These are phyloP conservation scores for Volutella citrinella DNA, from an alignment of 2,329 filamentous ascomycete species.

Conservation along the genomic window DNA sequence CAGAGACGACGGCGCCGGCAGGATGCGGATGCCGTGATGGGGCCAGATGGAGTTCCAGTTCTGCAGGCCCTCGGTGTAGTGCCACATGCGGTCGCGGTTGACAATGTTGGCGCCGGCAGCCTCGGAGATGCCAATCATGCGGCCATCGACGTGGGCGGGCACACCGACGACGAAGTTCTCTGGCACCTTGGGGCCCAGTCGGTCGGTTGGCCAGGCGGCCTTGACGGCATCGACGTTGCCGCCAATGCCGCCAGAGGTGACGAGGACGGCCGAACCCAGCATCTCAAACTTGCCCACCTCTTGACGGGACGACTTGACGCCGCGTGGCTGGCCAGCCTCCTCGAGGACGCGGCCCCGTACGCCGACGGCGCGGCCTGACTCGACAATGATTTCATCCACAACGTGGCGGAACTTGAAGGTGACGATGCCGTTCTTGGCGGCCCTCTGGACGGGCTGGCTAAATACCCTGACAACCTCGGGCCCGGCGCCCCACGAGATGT, in stretches of 20 bases:
- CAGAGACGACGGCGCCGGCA: slow-evolving; percentile 59
- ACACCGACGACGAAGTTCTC: slow-evolving; percentile 58
- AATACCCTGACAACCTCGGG: slow-evolving; percentile 59
- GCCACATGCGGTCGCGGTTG: slow-evolving; percentile 65
- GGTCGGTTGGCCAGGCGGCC: slow-evolving; percentile 54
- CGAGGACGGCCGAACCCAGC: slow-evolving; percentile 48
- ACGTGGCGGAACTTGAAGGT: slow-evolving; percentile 54
- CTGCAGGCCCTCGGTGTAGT: slow-evolving; percentile 60
- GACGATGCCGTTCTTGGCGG: slow-evolving; percentile 50
- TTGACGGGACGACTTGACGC: slow-evolving; percentile 48
- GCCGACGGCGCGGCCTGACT: slow-evolving; percentile 49
- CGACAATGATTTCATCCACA: slow-evolving; percentile 55
- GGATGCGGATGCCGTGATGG: slow-evolving; percentile 55
- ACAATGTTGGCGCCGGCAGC: slow-evolving; percentile 50
- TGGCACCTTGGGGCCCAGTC: slow-evolving; percentile 54
- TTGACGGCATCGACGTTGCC: slow-evolving; percentile 60
- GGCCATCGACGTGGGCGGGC: slow-evolving; percentile 61
- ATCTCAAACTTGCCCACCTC: slow-evolving; percentile 52
- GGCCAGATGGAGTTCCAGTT: slow-evolving; percentile 65
- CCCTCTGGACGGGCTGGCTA: slow-evolving; percentile 51
- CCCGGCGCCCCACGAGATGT: slow-evolving; percentile 59
- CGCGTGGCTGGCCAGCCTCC: slow-evolving; percentile 47
- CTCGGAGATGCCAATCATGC: slow-evolving; percentile 58
- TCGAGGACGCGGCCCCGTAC: slow-evolving; percentile 53
- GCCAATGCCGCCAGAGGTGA: slow-evolving; percentile 58